Percentiles rank a stretch among this genome's conserved stretches.
phyloP scores from a whole-genome alignment of 2,329 filamentous ascomycete genomes.

The Verticillium zaregamsianum region DNA sequence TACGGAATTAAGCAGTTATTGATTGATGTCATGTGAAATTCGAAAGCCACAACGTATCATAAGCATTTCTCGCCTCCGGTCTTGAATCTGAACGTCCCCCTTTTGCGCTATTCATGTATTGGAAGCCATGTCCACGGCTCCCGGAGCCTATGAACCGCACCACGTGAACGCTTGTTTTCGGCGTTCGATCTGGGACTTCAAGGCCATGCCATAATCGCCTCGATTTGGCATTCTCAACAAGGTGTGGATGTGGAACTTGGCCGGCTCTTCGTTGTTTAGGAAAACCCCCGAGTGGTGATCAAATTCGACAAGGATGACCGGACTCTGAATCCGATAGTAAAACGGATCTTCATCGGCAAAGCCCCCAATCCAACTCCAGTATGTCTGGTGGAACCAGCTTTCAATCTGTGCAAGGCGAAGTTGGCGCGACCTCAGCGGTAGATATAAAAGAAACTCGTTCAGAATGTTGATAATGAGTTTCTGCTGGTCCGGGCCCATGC shows the following conservation, averaged over 20 bases:
- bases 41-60: too few relatives aligned
- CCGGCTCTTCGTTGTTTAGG: conserved; percentile 66
- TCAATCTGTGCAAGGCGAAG: conserved; percentile 51
- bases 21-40: too few relatives aligned
- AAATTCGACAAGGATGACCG: conserved; percentile 71
- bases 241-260: conserved; percentile 78
- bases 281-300: conserved; percentile 80
- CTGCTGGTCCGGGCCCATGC: conserved; percentile 45
- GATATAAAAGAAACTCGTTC: conserved; percentile 63
- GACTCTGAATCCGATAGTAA: conserved; percentile 75
- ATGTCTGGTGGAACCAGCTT: conserved; percentile 62
- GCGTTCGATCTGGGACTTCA: conserved; percentile 32
- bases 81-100: too few relatives aligned
- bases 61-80: too few relatives aligned
- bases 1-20: too few relatives aligned
- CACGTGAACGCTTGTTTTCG: conserved; percentile 37
- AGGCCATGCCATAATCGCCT: conserved; percentile 67
- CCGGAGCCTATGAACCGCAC: too few relatives aligned
- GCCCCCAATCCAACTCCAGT: conserved; percentile 76
- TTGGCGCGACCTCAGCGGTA: conserved; percentile 52
- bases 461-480: conserved; percentile 54
- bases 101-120: too few relatives aligned
- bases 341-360: conserved; percentile 65
- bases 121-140: too few relatives aligned
- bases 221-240: conserved; percentile 67